These are phyloP conservation scores for Flaveria sonorensis DNA, from an alignment of 129 eudicot species.

Conservation along the genomic window DNA sequence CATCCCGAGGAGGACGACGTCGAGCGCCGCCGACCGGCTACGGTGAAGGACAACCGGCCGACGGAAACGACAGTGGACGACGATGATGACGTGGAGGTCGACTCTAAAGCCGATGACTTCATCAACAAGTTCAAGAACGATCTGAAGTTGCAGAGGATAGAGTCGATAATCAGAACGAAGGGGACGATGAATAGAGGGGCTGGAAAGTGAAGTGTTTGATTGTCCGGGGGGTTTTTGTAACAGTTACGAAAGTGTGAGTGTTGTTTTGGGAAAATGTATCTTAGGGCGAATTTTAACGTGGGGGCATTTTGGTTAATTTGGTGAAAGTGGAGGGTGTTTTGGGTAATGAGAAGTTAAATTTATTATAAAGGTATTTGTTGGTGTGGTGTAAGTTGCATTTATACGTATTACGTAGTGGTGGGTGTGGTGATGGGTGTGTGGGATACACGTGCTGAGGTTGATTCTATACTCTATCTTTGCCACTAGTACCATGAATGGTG, in stretches of 20 bases:
- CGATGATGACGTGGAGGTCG: constrained; percentile 67
- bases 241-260: background rate
- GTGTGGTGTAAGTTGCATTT: constrained; percentile 35
- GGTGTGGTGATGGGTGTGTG: constrained; percentile 10
- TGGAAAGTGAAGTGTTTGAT: constrained; percentile 28
- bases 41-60: constrained; percentile 51
- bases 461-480: constrained; percentile 5
- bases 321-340: constrained; percentile 22
- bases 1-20: constrained; percentile 56
- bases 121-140: constrained; percentile 79
- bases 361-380: constrained; percentile 13
- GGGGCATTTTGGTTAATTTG: constrained; percentile 27
- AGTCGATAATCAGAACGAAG: constrained; percentile 73
- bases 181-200: constrained; percentile 53
- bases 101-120: constrained; percentile 82
- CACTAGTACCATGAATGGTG: background rate
- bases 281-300: constrained; percentile 12
- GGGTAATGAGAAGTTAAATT: background rate
- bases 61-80: constrained; percentile 6
- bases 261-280: constrained; percentile 10
- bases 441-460: constrained; percentile 9
- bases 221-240: constrained; percentile 32
- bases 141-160: constrained; percentile 81
- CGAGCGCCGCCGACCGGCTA: constrained; percentile 71
- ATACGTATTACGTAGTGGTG: too few relatives aligned